Percentiles rank a stretch among this genome's conserved stretches.
Conservation (phyloP, 2,329 filamentous ascomycete genomes). For the Xylaria sp. region DNA sequence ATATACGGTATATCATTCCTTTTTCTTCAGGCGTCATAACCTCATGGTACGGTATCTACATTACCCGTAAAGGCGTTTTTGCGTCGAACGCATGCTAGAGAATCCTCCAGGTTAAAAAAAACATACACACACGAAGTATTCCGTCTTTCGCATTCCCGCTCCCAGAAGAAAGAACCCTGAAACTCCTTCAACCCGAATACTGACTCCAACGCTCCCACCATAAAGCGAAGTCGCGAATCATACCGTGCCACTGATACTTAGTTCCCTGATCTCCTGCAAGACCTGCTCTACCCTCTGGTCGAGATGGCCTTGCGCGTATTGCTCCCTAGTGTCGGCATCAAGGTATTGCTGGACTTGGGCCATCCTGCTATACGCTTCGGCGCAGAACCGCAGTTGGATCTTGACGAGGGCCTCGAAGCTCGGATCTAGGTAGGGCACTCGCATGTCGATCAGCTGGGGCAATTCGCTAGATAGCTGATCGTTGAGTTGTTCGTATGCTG, state of each 20-base stretch:
- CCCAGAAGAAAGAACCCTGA: constrained; percentile 7
- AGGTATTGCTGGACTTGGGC: constrained; percentile 99
- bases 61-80: constrained; percentile 24
- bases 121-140: background rate
- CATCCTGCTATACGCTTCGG: constrained; percentile 97
- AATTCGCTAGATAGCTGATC: constrained; percentile 93
- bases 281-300: constrained; percentile 95
- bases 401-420: constrained; percentile 98
- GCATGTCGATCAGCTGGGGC: constrained; percentile 94
- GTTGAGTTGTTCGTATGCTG: constrained; percentile 95
- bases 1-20: constrained; percentile 19
- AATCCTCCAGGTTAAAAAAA: background rate
- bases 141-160: constrained; percentile 20
- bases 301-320: constrained; percentile 93
- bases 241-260: constrained; percentile 86
- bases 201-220: background rate
- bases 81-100: constrained; percentile 24
- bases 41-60: constrained; percentile 26
- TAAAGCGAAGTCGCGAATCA: constrained; percentile 47
- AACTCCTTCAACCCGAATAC: constrained; percentile 25
- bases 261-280: constrained; percentile 92
- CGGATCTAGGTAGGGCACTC: constrained; percentile 96
- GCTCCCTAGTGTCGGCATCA: constrained; percentile 92
- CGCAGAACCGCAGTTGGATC: constrained; percentile 97
- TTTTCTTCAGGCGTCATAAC: constrained; percentile 16